phyloP scores from a whole-genome alignment of 305 asterid genomes.

The Galium porrigens region DNA sequence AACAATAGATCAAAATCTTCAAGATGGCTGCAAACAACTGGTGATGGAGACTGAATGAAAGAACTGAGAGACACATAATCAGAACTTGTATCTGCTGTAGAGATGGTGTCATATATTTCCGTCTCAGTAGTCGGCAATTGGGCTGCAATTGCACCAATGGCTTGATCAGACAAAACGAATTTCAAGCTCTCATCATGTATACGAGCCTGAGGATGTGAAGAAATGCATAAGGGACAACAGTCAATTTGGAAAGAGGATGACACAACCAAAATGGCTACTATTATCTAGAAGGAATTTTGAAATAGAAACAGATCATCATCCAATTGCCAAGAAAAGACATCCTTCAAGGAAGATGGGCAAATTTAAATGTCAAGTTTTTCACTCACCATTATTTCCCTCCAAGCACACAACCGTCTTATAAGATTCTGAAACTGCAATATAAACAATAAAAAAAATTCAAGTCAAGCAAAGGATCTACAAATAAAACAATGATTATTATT shows the following conservation, averaged over 20 bases:
- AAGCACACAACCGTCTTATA: constrained; percentile 62
- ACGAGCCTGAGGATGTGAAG: constrained; percentile 64
- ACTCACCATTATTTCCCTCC: constrained; percentile 98
- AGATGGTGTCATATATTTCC: constrained; percentile 41
- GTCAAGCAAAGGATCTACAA: neutral
- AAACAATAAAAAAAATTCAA: neutral
- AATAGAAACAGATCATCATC: neutral
- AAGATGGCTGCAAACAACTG: constrained; percentile 55
- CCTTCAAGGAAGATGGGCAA: neutral
- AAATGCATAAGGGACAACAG: constrained; percentile 14
- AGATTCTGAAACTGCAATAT: constrained; percentile 61
- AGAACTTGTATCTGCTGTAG: constrained; percentile 44
- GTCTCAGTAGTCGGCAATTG: constrained; percentile 41
- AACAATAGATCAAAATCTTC: constrained; percentile 48
- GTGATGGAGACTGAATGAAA: constrained; percentile 45
- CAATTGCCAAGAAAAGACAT: neutral
- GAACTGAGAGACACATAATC: constrained; percentile 26
- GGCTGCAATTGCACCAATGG: constrained; percentile 54
- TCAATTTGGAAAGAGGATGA: neutral
- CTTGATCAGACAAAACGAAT: constrained; percentile 69
- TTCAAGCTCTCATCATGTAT: constrained; percentile 86
- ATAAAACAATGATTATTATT: neutral
- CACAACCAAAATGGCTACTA: neutral
- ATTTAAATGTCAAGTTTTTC: constrained; percentile 4
- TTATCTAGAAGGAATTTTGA: neutral